phyloP scores from a whole-genome alignment of 441 rosid species.

The Syzygium syzygioides region DNA sequence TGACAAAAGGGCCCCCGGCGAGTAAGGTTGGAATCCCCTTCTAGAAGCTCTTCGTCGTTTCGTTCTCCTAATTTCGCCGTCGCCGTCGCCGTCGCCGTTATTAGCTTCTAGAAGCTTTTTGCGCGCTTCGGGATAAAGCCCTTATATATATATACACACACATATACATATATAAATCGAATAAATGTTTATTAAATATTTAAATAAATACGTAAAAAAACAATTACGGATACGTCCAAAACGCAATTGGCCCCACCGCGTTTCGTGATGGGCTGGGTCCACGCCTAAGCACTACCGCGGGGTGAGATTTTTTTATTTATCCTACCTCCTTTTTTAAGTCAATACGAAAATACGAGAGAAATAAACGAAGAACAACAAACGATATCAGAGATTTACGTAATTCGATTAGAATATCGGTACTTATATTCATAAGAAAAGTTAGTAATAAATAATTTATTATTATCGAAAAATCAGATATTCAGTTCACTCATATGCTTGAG shows the following conservation, averaged over 20 bases:
- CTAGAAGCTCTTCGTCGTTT: background rate
- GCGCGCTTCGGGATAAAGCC: background rate
- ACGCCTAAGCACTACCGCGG: background rate
- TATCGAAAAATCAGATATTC: too few relatives aligned
- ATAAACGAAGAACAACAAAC: too few relatives aligned
- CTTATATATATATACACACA: too few relatives aligned
- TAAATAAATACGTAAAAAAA: background rate
- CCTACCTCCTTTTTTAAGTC: background rate
- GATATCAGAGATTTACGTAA: too few relatives aligned
- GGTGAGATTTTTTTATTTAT: background rate
- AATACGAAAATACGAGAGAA: too few relatives aligned
- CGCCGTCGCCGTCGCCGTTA: background rate
- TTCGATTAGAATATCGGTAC: too few relatives aligned
- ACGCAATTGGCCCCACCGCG: background rate
- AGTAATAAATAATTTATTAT: too few relatives aligned
- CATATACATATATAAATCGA: background rate
- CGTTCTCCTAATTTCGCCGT: background rate
- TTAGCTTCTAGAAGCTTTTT: background rate
- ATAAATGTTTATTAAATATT: background rate
- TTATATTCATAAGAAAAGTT: too few relatives aligned
- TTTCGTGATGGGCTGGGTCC: background rate
- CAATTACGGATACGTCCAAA: background rate
- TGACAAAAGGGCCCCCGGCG: background rate
- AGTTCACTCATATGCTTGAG: too few relatives aligned
- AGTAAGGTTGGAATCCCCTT: background rate